Percentiles rank a stretch among this genome's conserved stretches.
Evolutionary conservation across 164 flowering plant genomes (phyloP).

Genomic region (Echeveria elegans): DNA sequence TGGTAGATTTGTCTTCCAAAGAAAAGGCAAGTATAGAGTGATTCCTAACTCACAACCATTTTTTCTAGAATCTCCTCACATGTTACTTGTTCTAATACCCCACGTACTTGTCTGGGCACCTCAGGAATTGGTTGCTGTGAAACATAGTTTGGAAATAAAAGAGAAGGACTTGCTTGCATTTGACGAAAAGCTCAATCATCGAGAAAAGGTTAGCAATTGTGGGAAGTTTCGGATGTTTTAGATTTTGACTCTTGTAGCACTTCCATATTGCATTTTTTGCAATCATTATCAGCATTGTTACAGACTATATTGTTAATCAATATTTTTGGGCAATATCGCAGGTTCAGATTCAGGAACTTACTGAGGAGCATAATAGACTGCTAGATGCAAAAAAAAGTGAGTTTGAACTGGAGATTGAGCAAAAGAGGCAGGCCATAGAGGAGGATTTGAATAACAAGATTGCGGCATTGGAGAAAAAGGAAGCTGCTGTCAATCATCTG

Average conservation of each 20-base stretch:
- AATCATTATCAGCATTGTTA: neutral
- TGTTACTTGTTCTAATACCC: constrained; percentile 17
- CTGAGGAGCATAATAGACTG: constrained; percentile 3
- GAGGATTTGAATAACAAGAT: constrained; percentile 7
- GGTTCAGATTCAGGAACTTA: constrained; percentile 5
- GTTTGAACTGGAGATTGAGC: constrained; percentile 7
- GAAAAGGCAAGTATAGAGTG: constrained; percentile 47
- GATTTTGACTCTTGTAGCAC: no score
- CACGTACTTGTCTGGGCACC: neutral
- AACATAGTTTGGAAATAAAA: constrained; percentile 36
- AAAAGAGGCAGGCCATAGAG: constrained; percentile 4
- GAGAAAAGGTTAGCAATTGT: constrained; percentile 82
- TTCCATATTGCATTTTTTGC: neutral
- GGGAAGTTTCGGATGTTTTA: no score
- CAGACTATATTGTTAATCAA: neutral
- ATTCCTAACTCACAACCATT: neutral
- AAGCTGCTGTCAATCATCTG: constrained; percentile 25
- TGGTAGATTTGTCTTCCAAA: constrained; percentile 30
- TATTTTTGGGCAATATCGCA: neutral
- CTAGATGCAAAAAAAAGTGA: neutral
- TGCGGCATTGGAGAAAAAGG: constrained; percentile 4
- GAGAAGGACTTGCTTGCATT: constrained; percentile 49
- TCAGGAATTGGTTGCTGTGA: constrained; percentile 48
- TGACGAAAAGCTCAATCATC: constrained; percentile 60
- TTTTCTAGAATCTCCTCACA: neutral